Base-by-base conservation (phyloP, 23 red algal species). In the Gracilaria vermiculophylla region DNA sequence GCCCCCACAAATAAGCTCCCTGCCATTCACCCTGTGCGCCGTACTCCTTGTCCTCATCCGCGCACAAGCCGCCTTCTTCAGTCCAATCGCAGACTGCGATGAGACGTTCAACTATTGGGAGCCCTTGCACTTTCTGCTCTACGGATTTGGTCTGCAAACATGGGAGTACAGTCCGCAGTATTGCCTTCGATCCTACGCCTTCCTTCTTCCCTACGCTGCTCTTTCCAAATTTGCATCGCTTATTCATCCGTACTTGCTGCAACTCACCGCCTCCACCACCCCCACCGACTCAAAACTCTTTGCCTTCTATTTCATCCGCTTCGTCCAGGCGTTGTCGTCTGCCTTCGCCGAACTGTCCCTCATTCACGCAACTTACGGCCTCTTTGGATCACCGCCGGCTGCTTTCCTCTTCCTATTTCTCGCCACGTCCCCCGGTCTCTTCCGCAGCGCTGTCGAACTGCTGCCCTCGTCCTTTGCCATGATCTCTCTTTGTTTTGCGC, bases 31-130 rank as follows among this genome's bases (percentile, higher is more conserved):
- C 32, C 40, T 73, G 19, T 73, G 39, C 28, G 35, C 34, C 1
- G 23, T 24, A 4, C 3, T 79, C 10, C 76, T 91, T 5, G 11
- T 48, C 43, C 41, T 69, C 42, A 50, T 91, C 40, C 58, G 67
- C 20, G 0, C 48, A 10, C 43, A 67, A 10, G 76, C 61, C 6
- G 88, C 78, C 20, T n/a, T 92, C 32, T 27, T 76, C 28, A 82
- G 56, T 37, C 88, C 88, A 17, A 92, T 98, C 3, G 75, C 86
- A 15, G 96, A 98, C 58, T 98, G 96, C 52, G 96, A 98, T 29
- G 96, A 98, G 83, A 92, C 89, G 15, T 95, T 89, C 56, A 98
- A 98, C 57, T 98, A 98, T 80, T 98, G 96, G 96, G 96, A 98
- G 56, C 96, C 96, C 1, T 78, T 94, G 37, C 96, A 98, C 77